A percentile compares a stretch with the other conserved stretches of the same genome.
These are phyloP conservation scores for Typha latifolia DNA, from an alignment of 176 grass and related monocot species.

Conservation along the genomic window DNA sequence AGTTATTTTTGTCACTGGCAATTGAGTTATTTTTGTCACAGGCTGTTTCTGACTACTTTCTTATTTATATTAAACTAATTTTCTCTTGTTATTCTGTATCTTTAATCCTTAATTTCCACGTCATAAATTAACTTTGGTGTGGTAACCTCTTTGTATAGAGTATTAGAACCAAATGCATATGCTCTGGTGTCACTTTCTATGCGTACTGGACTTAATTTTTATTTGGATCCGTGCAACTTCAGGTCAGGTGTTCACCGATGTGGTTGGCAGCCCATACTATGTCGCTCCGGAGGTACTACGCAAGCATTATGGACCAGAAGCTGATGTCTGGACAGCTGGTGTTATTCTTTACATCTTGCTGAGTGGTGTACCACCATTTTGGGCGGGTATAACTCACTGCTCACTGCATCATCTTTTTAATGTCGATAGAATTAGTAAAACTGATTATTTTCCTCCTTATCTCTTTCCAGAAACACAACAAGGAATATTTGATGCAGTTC, in stretches of 20 bases:
- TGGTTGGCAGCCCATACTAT: slow-evolving; percentile 87
- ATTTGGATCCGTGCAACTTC: neutral
- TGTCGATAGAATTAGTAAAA: neutral
- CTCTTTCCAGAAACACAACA: slow-evolving; percentile 23
- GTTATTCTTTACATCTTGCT: slow-evolving; percentile 83
- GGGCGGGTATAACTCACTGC: slow-evolving; percentile 41
- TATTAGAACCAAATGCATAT: too few species aligned
- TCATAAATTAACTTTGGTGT: too few species aligned
- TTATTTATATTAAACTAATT: too few species aligned
- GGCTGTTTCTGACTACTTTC: too few species aligned
- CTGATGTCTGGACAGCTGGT: slow-evolving; percentile 94
- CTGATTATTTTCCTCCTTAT: neutral
- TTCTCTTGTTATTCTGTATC: too few species aligned
- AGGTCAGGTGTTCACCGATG: slow-evolving; percentile 83
- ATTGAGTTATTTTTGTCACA: too few species aligned
- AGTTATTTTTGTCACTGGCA: too few species aligned
- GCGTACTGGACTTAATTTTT: neutral
- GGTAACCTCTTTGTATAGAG: too few species aligned
- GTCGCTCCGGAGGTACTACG: slow-evolving; percentile 77
- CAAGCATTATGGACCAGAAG: slow-evolving; percentile 67
- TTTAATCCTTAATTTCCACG: too few species aligned
- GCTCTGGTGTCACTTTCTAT: too few species aligned
- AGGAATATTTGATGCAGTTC: slow-evolving; percentile 99
- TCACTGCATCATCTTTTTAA: neutral
- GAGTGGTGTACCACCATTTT: slow-evolving; percentile 80